phyloP scores from a whole-genome alignment of 768 basidiomycete species.

The Tephrocybe rancida region DNA sequence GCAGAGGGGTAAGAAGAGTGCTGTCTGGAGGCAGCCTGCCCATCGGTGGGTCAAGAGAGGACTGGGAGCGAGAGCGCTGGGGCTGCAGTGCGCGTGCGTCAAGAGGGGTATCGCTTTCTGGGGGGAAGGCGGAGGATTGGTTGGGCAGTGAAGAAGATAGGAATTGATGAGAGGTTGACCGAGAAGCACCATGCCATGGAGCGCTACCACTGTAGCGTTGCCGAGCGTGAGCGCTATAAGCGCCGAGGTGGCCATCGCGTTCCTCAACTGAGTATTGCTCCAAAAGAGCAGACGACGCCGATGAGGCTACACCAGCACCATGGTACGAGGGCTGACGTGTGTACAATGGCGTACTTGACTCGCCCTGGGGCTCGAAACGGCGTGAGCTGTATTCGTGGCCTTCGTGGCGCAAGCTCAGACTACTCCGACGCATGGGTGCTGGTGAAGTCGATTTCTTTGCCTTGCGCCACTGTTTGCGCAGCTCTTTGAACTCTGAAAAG shows the following conservation, averaged over 20 bases:
- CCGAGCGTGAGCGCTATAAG: slow-evolving; percentile 25
- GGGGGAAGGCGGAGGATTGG: slow-evolving; percentile 20
- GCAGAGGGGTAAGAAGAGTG: slow-evolving; percentile 72
- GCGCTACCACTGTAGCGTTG: slow-evolving; percentile 31
- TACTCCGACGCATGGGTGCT: slow-evolving; percentile 32
- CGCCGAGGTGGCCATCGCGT: slow-evolving; percentile 29
- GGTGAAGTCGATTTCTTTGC: slow-evolving; percentile 74
- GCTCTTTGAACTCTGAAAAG: slow-evolving; percentile 91
- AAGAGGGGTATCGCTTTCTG: slow-evolving; percentile 26
- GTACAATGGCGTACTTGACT: slow-evolving; percentile 19
- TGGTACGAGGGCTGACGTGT: slow-evolving; percentile 30
- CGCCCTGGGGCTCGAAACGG: slow-evolving; percentile 29
- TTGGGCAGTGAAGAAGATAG: slow-evolving; percentile 28
- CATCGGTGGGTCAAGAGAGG: slow-evolving; percentile 22
- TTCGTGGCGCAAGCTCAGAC: slow-evolving; percentile 31
- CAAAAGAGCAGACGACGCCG: slow-evolving; percentile 26
- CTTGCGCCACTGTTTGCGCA: slow-evolving; percentile 95
- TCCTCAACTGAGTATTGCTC: slow-evolving; percentile 31
- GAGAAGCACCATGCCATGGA: slow-evolving; percentile 37
- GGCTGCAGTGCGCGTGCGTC: slow-evolving; percentile 18
- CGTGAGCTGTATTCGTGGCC: slow-evolving; percentile 30
- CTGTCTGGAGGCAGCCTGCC: slow-evolving; percentile 62
- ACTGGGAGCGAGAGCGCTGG: slow-evolving; percentile 22
- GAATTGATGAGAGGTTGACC: slow-evolving; percentile 23
- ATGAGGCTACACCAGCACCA: slow-evolving; percentile 28